These are phyloP conservation scores for Primulina eburnea DNA, from an alignment of 257 asterid genomes.

Conservation along the genomic window DNA sequence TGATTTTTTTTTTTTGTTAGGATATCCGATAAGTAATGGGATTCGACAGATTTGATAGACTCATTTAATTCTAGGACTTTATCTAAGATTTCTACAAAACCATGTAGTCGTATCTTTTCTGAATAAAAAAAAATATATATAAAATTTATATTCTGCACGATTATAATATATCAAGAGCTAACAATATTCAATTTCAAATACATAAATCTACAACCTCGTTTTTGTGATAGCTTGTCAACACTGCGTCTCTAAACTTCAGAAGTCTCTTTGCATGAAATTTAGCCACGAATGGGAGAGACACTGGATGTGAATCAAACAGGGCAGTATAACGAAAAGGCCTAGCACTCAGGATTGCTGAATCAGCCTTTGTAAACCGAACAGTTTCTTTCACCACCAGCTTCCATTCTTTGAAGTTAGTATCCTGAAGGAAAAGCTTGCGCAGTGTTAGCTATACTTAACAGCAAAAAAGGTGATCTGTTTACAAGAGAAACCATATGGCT, in stretches of 20 bases:
- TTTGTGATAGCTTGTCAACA: slow-evolving; percentile 82
- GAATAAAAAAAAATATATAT: too few relatives aligned
- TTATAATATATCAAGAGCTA: slow-evolving; percentile 6
- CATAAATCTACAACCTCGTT: slow-evolving; percentile 60
- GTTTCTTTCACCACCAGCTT: slow-evolving; percentile 87
- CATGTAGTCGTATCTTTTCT: too few relatives aligned
- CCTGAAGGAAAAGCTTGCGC: slow-evolving; percentile 47
- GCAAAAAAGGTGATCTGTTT: slow-evolving; percentile 19
- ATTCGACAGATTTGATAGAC: too few relatives aligned
- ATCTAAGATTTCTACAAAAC: too few relatives aligned
- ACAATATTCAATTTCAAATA: slow-evolving; percentile 9
- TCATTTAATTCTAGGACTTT: too few relatives aligned
- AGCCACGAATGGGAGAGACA: slow-evolving; percentile 76
- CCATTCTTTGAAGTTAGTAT: slow-evolving; percentile 95
- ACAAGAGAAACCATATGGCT: slow-evolving; percentile 12
- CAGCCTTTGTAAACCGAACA: slow-evolving; percentile 64
- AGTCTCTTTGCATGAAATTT: slow-evolving; percentile 93
- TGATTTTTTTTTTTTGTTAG: too few relatives aligned
- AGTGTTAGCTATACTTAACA: slow-evolving; percentile 37
- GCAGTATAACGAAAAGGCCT: slow-evolving; percentile 84
- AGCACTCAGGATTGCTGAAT: slow-evolving; percentile 40
- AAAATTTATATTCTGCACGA: too few relatives aligned
- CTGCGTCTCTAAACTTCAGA: slow-evolving; percentile 81
- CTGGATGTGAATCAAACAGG: slow-evolving; percentile 70
- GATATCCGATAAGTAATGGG: too few relatives aligned